These are phyloP conservation scores for Cryptosporidium sp. DNA, from an alignment of 169 alveolate genomes.

Conservation along the genomic window DNA sequence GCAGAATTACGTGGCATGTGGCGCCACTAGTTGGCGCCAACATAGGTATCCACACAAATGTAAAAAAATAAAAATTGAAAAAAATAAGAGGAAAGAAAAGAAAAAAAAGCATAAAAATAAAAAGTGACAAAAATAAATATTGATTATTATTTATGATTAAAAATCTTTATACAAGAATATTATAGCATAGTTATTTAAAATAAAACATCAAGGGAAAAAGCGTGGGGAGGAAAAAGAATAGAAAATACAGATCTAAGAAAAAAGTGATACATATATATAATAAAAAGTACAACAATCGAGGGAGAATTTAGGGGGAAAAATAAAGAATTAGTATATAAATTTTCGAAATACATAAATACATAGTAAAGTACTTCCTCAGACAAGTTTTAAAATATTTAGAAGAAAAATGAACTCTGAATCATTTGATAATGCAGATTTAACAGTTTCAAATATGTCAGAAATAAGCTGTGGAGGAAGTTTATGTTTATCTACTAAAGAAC, in stretches of 20 bases:
- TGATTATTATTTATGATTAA: not conserved
- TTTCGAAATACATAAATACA: not conserved
- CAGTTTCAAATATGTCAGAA: conserved; percentile 54
- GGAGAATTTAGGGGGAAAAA: not conserved
- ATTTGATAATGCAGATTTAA: not conserved
- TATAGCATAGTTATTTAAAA: too few species aligned
- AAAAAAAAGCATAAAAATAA: not conserved
- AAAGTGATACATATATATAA: not conserved
- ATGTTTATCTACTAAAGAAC: conserved; percentile 42
- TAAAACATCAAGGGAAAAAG: not conserved
- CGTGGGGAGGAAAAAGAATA: not conserved
- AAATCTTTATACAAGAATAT: not conserved
- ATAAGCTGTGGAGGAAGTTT: conserved; percentile 46
- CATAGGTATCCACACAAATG: conserved; percentile 71
- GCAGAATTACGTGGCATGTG: conserved; percentile 21
- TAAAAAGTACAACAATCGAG: not conserved
- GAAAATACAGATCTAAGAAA: not conserved
- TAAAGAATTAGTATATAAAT: not conserved
- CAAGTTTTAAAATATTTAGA: not conserved
- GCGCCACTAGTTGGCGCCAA: too few species aligned
- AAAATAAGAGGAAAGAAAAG: not conserved
- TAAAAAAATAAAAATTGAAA: conserved; percentile 1
- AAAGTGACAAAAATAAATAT: not conserved
- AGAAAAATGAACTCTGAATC: not conserved
- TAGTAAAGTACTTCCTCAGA: too few species aligned